Evolutionary conservation across 495 filamentous ascomycete species (phyloP).

Genomic region (Chaetomium fimeti): DNA sequence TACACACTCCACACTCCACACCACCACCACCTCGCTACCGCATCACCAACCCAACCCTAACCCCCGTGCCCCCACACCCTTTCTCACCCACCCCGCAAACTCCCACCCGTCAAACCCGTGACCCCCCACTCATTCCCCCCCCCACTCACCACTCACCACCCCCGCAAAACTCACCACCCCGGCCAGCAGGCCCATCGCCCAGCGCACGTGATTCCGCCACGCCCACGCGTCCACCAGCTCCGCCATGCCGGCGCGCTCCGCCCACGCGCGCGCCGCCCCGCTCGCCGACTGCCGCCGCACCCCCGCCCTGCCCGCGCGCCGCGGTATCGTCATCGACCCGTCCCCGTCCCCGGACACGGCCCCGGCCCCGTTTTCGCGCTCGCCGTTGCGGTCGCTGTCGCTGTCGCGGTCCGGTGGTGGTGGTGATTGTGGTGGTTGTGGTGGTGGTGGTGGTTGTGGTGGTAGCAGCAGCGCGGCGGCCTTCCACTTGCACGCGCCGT

Average conservation of each 20-base stretch:
- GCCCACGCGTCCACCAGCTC: slow-evolving; percentile 24
- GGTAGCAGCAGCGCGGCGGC: slow-evolving; percentile 5
- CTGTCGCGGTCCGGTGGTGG: not conserved
- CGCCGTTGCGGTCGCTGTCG: not conserved
- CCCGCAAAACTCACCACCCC: slow-evolving; percentile 16
- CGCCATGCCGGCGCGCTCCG: slow-evolving; percentile 16
- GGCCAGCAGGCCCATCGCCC: slow-evolving; percentile 14
- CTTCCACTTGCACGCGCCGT: slow-evolving; percentile 34
- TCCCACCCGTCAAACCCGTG: not conserved
- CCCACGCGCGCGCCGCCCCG: slow-evolving; percentile 9
- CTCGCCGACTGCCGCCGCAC: slow-evolving; percentile 18
- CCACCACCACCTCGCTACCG: too few species aligned
- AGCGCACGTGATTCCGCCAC: slow-evolving; percentile 20
- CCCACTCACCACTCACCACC: not conserved
- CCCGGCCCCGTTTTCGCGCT: not conserved
- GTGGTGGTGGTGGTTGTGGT: not conserved
- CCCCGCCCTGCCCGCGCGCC: too few species aligned
- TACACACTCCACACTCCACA: too few species aligned
- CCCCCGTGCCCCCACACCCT: too few species aligned
- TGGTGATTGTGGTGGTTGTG: too few species aligned
- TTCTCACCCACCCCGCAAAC: too few species aligned
- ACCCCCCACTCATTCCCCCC: not conserved
- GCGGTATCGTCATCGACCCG: too few species aligned
- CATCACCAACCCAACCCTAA: too few species aligned
- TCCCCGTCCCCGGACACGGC: too few species aligned